These are phyloP conservation scores for Emergomyces pasteurianus DNA, from an alignment of 2,329 filamentous ascomycete genomes.

Conservation along the genomic window DNA sequence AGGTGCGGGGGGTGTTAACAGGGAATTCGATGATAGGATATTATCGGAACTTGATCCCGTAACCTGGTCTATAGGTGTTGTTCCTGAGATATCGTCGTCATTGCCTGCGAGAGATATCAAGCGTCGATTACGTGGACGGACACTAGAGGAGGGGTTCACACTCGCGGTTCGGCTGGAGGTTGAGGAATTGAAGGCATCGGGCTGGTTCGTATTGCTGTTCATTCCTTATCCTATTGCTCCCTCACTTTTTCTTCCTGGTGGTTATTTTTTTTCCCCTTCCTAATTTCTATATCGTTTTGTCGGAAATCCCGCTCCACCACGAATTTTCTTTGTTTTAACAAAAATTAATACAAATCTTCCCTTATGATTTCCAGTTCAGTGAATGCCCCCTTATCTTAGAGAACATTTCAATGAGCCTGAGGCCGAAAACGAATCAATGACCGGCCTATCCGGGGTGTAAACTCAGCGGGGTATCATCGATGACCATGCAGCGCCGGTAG, in stretches of 20 bases:
- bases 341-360: neutral
- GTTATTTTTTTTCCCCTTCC: neutral
- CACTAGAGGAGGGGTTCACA: slow-evolving; percentile 23
- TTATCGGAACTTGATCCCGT: slow-evolving; percentile 11
- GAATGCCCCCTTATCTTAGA: neutral
- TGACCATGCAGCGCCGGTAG: neutral
- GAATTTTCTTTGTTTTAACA: neutral
- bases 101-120: slow-evolving; percentile 32
- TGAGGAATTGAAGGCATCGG: slow-evolving; percentile 25
- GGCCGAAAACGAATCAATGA: neutral
- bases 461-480: slow-evolving; percentile 1
- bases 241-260: neutral
- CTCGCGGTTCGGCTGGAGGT: slow-evolving; percentile 21
- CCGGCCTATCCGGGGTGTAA: neutral
- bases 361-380: neutral
- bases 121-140: slow-evolving; percentile 34
- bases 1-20: slow-evolving; percentile 21
- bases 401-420: neutral
- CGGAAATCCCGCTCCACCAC: neutral
- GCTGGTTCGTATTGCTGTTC: slow-evolving; percentile 28
- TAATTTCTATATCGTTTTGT: neutral
- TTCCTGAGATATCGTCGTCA: slow-evolving; percentile 14
- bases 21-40: slow-evolving; percentile 17
- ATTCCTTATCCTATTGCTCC: slow-evolving; percentile 20
- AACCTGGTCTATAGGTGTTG: slow-evolving; percentile 9